These are phyloP conservation scores for Colletotrichum orbiculare DNA, from an alignment of 2,329 filamentous ascomycete genomes.

Conservation along the genomic window DNA sequence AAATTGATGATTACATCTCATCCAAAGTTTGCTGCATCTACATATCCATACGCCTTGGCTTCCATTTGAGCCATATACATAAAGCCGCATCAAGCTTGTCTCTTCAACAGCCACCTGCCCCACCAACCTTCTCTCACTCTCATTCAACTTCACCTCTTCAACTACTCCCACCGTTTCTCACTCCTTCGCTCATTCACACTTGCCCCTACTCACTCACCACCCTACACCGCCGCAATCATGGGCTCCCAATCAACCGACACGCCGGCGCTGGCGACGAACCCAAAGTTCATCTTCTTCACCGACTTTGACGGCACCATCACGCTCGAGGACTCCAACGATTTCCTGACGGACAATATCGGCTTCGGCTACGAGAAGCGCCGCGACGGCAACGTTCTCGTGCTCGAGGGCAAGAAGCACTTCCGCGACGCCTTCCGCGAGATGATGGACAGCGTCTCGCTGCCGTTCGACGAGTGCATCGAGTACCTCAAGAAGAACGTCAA, in stretches of 20 bases:
- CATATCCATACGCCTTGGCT: constrained; percentile 17
- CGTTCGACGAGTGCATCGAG: constrained; percentile 84
- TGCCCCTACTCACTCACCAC: not conserved
- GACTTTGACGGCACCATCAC: constrained; percentile 99
- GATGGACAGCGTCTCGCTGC: constrained; percentile 86
- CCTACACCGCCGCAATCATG: constrained; percentile 48
- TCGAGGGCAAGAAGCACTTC: constrained; percentile 78
- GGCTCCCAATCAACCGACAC: constrained; percentile 56
- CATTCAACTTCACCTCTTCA: constrained; percentile 1
- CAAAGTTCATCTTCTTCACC: constrained; percentile 97
- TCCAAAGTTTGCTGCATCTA: constrained; percentile 1
- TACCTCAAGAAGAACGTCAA: constrained; percentile 84
- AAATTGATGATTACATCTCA: constrained; percentile 4
- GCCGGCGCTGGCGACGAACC: constrained; percentile 73
- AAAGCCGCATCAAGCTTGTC: constrained; percentile 8
- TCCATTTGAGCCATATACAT: constrained; percentile 8
- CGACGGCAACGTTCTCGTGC: constrained; percentile 80
- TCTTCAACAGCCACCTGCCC: constrained; percentile 6
- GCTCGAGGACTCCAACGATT: constrained; percentile 72
- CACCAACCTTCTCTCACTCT: constrained; percentile 9
- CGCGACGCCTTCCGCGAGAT: constrained; percentile 90
- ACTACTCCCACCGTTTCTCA: not conserved
- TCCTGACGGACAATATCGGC: constrained; percentile 90
- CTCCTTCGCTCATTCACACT: not conserved
- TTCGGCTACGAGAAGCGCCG: constrained; percentile 79